Percentiles rank a stretch among this genome's conserved stretches.
These are phyloP conservation scores for Carallia pectinifolia DNA, from an alignment of 345 rosid species.

Conservation along the genomic window DNA sequence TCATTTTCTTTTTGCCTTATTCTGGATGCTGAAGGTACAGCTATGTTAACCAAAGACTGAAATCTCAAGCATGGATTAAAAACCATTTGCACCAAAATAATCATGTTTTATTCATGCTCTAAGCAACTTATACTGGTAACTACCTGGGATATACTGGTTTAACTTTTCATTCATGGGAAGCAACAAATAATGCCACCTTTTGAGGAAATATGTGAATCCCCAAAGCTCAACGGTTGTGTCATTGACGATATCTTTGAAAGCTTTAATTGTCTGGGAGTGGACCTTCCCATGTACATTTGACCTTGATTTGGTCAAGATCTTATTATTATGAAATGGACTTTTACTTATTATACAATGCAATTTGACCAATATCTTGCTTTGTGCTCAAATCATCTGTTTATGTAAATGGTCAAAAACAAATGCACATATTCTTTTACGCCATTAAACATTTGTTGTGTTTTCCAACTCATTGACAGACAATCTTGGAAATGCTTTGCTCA, in stretches of 20 bases:
- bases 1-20: too few relatives aligned
- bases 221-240: not conserved
- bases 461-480: conserved; percentile 49
- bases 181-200: too few relatives aligned
- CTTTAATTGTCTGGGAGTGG: not conserved
- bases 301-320: not conserved
- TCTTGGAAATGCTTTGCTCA: conserved; percentile 74
- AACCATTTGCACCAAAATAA: too few relatives aligned
- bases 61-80: too few relatives aligned
- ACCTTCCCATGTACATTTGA: not conserved
- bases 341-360: not conserved
- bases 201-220: not conserved
- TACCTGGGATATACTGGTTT: too few relatives aligned
- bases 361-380: too few relatives aligned
- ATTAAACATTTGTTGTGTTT: not conserved
- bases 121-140: too few relatives aligned
- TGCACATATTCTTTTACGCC: not conserved
- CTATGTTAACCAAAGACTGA: too few relatives aligned
- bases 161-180: too few relatives aligned
- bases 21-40: too few relatives aligned
- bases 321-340: not conserved
- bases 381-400: not conserved
- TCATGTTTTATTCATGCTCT: too few relatives aligned
- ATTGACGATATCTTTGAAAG: not conserved
- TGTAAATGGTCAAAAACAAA: not conserved